Base-by-base conservation (phyloP, 2,329 filamentous ascomycete genomes). In the Clonostachys rhizophaga region DNA sequence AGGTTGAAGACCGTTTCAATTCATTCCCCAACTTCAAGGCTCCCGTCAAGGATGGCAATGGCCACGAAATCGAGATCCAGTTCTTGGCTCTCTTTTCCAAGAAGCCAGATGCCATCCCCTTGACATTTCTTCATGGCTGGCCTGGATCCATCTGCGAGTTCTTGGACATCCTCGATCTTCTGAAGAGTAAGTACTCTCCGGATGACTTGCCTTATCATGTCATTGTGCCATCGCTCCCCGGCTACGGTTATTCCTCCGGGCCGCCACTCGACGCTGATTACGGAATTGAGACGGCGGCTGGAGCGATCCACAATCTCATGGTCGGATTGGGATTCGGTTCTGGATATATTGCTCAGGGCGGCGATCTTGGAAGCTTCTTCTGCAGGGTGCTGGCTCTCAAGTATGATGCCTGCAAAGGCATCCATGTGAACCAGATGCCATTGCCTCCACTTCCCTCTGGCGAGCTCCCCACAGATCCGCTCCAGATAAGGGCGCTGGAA, bases 71-170 rank as follows among this genome's bases (percentile, higher is more conserved):
- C 20, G 42, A 34, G 5, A 33, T 43, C 30, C 42, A 43, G 13
- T 43, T 43, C 24, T 12, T 43, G 16, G 42, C 17, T 14, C 20
- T 43, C 9, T 43, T 44, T 47, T 50, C 49, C 7, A 48, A 48
- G 46, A 40, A 50, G 17, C 39, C 45, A 24, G 42, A 47, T 46
- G 49, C 49, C 20, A 17, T 48, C 12, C 49, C 46, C 46, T n/a
- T 50, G 12, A 14, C 48, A 40, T n/a, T 48, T 33, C 48, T 42
- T n/a, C 49, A 50, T 39, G 49, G 49, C 36, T 50, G 49, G 46
- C 49, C 49, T 35, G 46, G 49, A 24, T 43, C 43, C 14, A 34
- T 48, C 34, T 17, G 48, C 18, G 49, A 50, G 20, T 48, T 50
- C 40, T 18, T 36, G 34, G 24, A 44, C 40, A 36, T 48, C 5